Percentiles rank a stretch among this genome's conserved stretches.
phyloP scores from a whole-genome alignment of 164 flowering plant species.

The Sedum album region DNA sequence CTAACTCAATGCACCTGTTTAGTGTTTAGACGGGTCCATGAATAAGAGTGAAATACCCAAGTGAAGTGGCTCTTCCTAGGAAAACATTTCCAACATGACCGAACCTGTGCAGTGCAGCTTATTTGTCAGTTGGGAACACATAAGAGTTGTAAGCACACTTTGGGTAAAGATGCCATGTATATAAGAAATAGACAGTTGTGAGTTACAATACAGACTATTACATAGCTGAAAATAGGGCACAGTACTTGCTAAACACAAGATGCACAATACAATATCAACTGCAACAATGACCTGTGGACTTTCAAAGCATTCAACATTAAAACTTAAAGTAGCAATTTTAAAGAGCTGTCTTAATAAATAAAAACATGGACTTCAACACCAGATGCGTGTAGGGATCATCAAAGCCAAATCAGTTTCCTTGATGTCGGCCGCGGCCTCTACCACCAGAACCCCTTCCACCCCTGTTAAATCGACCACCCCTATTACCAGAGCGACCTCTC shows the following conservation, averaged over 20 bases:
- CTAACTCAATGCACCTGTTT: not conserved
- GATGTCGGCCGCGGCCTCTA: constrained; percentile 15
- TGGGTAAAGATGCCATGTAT: too few relatives aligned
- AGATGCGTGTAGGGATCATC: not conserved
- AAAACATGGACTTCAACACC: not conserved
- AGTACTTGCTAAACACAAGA: not conserved
- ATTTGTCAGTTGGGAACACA: too few relatives aligned
- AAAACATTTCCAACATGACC: too few relatives aligned
- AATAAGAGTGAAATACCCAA: not conserved
- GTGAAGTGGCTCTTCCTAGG: not conserved
- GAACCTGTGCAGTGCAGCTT: too few relatives aligned
- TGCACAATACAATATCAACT: not conserved
- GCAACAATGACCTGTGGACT: not conserved
- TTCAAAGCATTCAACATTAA: not conserved
- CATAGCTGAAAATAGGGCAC: not conserved
- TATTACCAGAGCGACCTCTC: constrained; percentile 23
- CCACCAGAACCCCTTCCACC: constrained; percentile 4
- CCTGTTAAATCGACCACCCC: constrained; percentile 13
- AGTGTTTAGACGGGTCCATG: not conserved
- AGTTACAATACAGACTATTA: too few relatives aligned
- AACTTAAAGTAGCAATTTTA: not conserved
- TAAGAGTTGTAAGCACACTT: too few relatives aligned
- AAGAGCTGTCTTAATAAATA: not conserved
- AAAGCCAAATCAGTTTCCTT: constrained; percentile 11
- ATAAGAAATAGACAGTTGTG: not conserved